These are phyloP conservation scores for Arthrinium puccinioides DNA, from an alignment of 2,329 filamentous ascomycete species.

Conservation along the genomic window DNA sequence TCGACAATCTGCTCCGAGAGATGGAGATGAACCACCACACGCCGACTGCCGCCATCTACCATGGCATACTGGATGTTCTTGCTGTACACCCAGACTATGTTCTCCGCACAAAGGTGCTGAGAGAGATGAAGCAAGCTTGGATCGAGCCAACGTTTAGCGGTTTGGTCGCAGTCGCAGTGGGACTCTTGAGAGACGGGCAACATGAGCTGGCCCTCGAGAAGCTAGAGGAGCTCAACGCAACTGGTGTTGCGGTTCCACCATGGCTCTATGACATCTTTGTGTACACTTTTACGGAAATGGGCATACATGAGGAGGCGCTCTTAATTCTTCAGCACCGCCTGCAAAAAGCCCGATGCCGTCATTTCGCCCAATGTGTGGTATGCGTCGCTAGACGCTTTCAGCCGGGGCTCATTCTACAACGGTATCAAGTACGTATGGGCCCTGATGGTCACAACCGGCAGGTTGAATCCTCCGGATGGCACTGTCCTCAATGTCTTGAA, in stretches of 20 bases:
- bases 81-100: constrained; percentile 82
- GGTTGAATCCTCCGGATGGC: constrained; percentile 57
- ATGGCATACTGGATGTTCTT: constrained; percentile 65
- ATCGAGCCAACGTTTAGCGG: constrained; percentile 53
- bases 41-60: constrained; percentile 60
- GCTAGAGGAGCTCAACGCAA: constrained; percentile 58
- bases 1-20: constrained; percentile 61
- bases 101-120: constrained; percentile 62
- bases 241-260: constrained; percentile 45
- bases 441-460: constrained; percentile 45
- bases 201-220: constrained; percentile 72
- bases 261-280: constrained; percentile 80
- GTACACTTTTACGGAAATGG: constrained; percentile 62
- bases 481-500: constrained; percentile 63
- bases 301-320: constrained; percentile 72
- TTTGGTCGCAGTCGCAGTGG: constrained; percentile 61
- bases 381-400: constrained; percentile 70
- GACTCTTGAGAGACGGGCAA: constrained; percentile 72
- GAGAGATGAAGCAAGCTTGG: constrained; percentile 70
- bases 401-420: constrained; percentile 53
- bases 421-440: constrained; percentile 68
- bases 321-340: constrained; percentile 55
- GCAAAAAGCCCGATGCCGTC: constrained; percentile 29
- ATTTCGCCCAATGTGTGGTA: constrained; percentile 53
- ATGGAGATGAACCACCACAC: constrained; percentile 57